Base-by-base conservation (phyloP, 257 asterid species). In the Solanum stenotomum region DNA sequence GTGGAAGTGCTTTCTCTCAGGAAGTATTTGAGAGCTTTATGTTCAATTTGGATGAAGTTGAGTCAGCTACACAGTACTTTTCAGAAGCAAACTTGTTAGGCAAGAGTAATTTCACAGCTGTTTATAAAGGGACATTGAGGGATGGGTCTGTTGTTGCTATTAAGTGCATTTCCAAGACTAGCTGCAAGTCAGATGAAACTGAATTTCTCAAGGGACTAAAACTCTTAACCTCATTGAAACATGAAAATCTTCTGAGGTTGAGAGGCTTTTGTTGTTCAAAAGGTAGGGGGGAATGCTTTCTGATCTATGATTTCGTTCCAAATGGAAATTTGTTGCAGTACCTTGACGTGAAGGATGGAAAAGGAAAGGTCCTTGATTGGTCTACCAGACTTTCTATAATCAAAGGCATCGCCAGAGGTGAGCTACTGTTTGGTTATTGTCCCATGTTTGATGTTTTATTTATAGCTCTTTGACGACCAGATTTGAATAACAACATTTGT, bases 251-350 rank as follows among this genome's bases (percentile, higher is more conserved):
- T 75, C 85, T 92, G 87, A 94, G 95, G 92, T 88, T 96, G 92
- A 93, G 99, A 93, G 99, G 99, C 87, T 95, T 97, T 86, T 96
- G 99, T 81, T 96, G 99, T 87, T 97, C 99, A 1, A 96, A 94
- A 89, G 98, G 96, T 8, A 90, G 99, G 59, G 99, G 99, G 42
- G 99, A 96, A 89, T 97, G 99, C 92, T 97, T 97, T 86, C 98
- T 97, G 44, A 89, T 97, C 75, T 96, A 96, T 1, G 98, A 97
- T 25, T 97, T 93, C 6, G 98, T 96, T 10, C 92, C 98, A 1
- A 94, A 97, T 15, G 99, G 98, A 75, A 96, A 91, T 88, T 90
- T 97, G 92, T 90, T 93, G 94, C 95, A 93, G 71, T 94, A 91
- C 85, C 98, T 97, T 27, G 98, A 96, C 84, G 88, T 88, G 88